A percentile compares a stretch with the other conserved stretches of the same genome.
Conservation (phyloP, 2,329 filamentous ascomycete genomes). For the Colletotrichum karsti region DNA sequence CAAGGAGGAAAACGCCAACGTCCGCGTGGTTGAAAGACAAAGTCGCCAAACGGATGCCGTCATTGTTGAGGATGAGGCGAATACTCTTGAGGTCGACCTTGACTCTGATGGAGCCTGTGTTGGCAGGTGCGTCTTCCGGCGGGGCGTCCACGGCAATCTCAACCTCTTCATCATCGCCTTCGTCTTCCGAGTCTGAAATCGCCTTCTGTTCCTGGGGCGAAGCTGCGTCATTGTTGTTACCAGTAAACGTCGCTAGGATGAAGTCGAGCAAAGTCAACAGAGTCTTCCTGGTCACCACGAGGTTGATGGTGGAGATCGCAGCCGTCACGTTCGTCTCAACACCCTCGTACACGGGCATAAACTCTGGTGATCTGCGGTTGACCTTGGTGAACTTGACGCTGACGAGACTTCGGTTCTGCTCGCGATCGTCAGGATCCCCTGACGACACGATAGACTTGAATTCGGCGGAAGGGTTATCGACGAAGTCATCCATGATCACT, state of each 20-base stretch:
- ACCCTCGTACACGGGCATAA: constrained; percentile 89
- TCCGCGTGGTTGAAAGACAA: constrained; percentile 92
- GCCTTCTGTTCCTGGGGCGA: constrained; percentile 41
- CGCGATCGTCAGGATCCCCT: constrained; percentile 74
- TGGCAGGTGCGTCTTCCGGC: constrained; percentile 1
- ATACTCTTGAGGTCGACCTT: constrained; percentile 95
- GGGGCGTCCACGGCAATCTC: constrained; percentile 20
- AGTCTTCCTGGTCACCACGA: constrained; percentile 93
- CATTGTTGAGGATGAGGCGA: constrained; percentile 93
- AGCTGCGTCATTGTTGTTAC: constrained; percentile 54
- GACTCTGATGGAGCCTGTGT: constrained; percentile 85
- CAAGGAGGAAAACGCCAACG: constrained; percentile 87
- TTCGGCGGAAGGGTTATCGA: constrained; percentile 86
- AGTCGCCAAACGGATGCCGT: constrained; percentile 93
- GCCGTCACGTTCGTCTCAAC: constrained; percentile 94
- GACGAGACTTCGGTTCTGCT: constrained; percentile 83
- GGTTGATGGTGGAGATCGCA: constrained; percentile 92
- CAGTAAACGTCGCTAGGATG: constrained; percentile 88
- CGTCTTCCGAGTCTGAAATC: constrained; percentile 42
- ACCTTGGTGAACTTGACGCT: constrained; percentile 90
- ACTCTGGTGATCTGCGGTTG: constrained; percentile 91
- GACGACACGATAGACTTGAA: constrained; percentile 99
- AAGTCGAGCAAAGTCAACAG: constrained; percentile 94
- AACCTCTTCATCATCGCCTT: constrained; percentile 46
- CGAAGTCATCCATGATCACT: constrained; percentile 91